Conservation (phyloP, 2,329 filamentous ascomycete genomes). For the Thielaviopsis musarum region DNA sequence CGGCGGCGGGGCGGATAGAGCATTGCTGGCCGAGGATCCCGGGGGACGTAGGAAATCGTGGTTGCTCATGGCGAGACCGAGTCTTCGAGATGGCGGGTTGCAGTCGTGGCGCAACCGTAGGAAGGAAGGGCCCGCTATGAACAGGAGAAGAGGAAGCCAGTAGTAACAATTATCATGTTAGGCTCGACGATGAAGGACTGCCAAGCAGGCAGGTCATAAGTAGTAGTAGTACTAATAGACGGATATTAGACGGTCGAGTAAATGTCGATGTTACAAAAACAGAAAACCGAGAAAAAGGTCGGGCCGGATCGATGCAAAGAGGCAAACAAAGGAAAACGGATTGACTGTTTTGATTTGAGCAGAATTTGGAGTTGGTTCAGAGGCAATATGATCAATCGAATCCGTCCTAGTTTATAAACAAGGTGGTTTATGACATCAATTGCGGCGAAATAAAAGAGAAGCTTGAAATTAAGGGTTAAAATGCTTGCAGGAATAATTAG, state of each 20-base stretch:
- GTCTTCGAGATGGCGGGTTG: not conserved
- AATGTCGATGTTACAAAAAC: not conserved
- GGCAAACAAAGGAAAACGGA: not conserved
- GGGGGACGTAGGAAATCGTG: conserved; percentile 8
- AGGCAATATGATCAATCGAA: not conserved
- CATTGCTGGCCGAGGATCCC: conserved; percentile 11
- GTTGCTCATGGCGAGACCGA: conserved; percentile 6
- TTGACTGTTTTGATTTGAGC: not conserved
- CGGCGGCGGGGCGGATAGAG: not conserved
- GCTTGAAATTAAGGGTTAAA: not conserved
- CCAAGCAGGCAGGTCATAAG: not conserved
- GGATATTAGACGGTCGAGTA: not conserved
- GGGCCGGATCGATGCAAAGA: not conserved
- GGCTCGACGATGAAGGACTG: not conserved
- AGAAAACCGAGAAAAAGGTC: not conserved
- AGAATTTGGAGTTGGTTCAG: not conserved
- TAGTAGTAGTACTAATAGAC: no score
- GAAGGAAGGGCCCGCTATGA: not conserved
- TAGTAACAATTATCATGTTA: not conserved
- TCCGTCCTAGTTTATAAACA: not conserved
- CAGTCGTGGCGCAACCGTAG: not conserved
- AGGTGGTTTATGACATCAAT: not conserved
- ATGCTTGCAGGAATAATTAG: not conserved
- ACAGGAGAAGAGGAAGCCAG: not conserved
- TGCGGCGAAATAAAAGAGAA: not conserved